Conservation (phyloP, 2,329 filamentous ascomycete species). For the Alternaria gansuensis region DNA sequence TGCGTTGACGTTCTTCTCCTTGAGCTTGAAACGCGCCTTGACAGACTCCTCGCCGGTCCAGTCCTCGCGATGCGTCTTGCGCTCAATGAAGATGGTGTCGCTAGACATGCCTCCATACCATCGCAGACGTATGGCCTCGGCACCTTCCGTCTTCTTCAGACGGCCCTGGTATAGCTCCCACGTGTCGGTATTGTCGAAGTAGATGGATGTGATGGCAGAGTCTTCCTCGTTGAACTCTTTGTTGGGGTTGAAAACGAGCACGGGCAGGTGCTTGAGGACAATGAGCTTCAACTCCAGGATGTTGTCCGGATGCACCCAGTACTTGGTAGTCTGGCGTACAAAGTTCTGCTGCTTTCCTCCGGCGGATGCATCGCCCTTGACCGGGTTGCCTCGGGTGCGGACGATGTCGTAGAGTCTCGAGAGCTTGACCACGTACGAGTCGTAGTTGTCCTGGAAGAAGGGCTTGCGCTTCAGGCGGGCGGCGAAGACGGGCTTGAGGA, state of each 20-base stretch:
- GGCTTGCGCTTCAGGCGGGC: constrained; percentile 93
- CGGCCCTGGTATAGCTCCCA: constrained; percentile 96
- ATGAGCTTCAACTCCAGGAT: constrained; percentile 98
- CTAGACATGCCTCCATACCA: constrained; percentile 98
- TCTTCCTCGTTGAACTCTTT: constrained; percentile 95
- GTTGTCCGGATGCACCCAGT: constrained; percentile 99
- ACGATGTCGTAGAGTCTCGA: constrained; percentile 96
- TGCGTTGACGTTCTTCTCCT: constrained; percentile 97
- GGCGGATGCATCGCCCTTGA: constrained; percentile 89
- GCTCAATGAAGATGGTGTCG: constrained; percentile 95
- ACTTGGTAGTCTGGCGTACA: constrained; percentile 96
- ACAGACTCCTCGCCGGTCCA: constrained; percentile 99
- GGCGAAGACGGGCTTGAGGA: constrained; percentile 94
- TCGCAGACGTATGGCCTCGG: constrained; percentile 91
- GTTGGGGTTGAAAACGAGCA: constrained; percentile 95
- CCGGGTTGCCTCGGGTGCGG: constrained; percentile 88
- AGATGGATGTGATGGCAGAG: constrained; percentile 96
- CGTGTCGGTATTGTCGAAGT: constrained; percentile 93
- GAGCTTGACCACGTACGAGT: constrained; percentile 91
- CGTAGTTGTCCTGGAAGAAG: constrained; percentile 99
- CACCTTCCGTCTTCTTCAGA: constrained; percentile 96
- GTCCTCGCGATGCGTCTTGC: constrained; percentile 97
- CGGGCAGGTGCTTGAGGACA: constrained; percentile 95
- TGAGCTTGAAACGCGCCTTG: constrained; percentile 92
- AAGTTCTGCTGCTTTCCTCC: constrained; percentile 95